Base-by-base conservation (phyloP, 176 grass and related monocot genomes). In the Aechmea fasciata region DNA sequence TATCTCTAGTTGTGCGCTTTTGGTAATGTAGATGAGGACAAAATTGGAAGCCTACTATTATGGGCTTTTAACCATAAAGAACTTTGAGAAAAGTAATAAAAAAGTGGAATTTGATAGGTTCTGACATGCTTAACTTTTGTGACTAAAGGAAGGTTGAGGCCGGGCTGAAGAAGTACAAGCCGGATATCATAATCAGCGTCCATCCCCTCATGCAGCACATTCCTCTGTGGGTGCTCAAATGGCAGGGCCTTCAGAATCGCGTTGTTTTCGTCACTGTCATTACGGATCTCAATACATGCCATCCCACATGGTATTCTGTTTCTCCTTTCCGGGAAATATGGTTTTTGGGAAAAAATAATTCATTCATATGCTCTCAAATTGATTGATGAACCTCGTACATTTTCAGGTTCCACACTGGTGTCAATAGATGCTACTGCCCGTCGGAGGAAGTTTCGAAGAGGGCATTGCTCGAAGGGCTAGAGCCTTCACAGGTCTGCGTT, bases 131-230 rank as follows among this genome's bases (percentile, higher is more conserved):
- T 28, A 57, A 15, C 78, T 13, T 63, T 86, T 75, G 55, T 88
- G 80, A 49, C 20, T 89, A 80, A 90, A 99, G 94, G 82, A 93
- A 99, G 82, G 87, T 99, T 78, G 89, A 99, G 69, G 94, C 94
- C 65, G 94, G 94, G 68, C 75, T 99, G 74, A 99, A 93, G 89
- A 99, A 99, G 77, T 99, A 99, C 82, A 99, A 93, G 52, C 94
- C 94, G n/a, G 94, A 99, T 75, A 99, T 93, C 54, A 99, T 99
- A 74, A 93, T 99, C 71, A 99, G 94, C 70, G 94, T 93, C n/a
- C 94, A 99, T 63, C 94, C 94, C 48, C 89, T 99, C 52, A 99
- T 99, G 89, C 94, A 99, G 71, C 94, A 99, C 79, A 99, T 99
- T 80, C 89, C 94, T 78, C 72, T 99, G 71, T 99, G 86, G 87